Percentiles rank a stretch among this genome's conserved stretches.
phyloP scores from a whole-genome alignment of 2,329 filamentous ascomycete species.

The Sclerotinia spermophila region DNA sequence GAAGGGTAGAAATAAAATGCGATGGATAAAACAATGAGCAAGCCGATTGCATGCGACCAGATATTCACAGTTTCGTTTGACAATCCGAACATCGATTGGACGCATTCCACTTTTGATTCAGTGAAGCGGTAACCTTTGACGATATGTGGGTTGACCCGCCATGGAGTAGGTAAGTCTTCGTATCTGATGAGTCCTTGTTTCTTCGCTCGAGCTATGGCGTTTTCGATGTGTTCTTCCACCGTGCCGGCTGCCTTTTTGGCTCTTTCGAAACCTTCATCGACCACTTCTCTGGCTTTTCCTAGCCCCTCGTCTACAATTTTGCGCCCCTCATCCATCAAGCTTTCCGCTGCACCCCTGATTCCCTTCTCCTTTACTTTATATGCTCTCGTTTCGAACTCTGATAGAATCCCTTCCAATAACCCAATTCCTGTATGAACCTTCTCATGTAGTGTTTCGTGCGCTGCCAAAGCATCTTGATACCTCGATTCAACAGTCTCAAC shows the following conservation, averaged over 20 bases:
- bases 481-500: conserved; percentile 86
- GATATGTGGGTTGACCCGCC: conserved; percentile 95
- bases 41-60: conserved; percentile 88
- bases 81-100: conserved; percentile 75
- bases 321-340: conserved; percentile 72
- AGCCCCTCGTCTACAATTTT: conserved; percentile 78
- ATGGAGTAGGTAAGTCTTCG: conserved; percentile 84
- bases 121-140: conserved; percentile 87
- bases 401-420: conserved; percentile 78
- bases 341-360: conserved; percentile 67
- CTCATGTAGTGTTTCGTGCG: conserved; percentile 83
- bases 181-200: conserved; percentile 83
- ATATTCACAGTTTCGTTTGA: conserved; percentile 98
- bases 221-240: conserved; percentile 79
- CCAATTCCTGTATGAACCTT: conserved; percentile 87
- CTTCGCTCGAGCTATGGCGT: conserved; percentile 69
- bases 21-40: conserved; percentile 81
- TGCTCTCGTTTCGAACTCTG: conserved; percentile 79
- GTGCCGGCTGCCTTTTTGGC: conserved; percentile 79
- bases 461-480: conserved; percentile 81
- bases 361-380: conserved; percentile 76
- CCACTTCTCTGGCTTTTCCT: conserved; percentile 67
- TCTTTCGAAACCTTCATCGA: conserved; percentile 77
- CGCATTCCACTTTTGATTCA: conserved; percentile 84
- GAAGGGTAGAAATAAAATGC: conserved; percentile 96